Base-by-base conservation (phyloP, 2,329 filamentous ascomycete genomes). In the Stachybotrys echinatus region DNA sequence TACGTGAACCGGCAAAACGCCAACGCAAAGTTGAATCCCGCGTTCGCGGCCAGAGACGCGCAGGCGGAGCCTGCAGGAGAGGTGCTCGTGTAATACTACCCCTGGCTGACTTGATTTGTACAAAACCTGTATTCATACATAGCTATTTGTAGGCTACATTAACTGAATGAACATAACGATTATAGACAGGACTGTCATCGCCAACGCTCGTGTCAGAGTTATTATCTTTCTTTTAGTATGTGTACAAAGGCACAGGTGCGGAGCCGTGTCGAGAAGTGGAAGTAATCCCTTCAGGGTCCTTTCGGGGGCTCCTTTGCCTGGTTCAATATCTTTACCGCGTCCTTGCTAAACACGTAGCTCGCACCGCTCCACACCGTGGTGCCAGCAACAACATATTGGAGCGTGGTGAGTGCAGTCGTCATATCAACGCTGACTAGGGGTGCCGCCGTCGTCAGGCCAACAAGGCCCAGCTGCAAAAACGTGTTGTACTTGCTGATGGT, bases 341-440 rank as follows among this genome's bases (percentile, higher is more conserved):
- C 87, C 66, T 94, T 96, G 57, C 84, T 89, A 65, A 87, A 95
- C 6, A 95, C 77, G 65, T 99, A 99, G 67, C 92, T 96, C 14
- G 92, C 76, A 7, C 94, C 94, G 54, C 91, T 96, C 89, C 92
- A 97, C 6, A 95, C 70, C 0, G 94, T 99, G 4, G 94, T 99
- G 0, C 78, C 81, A 1, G 91, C 92, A 3, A 99, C 92, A 14
- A 95, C 69, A 59, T 89, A 87, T 85, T 84, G 88, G 75, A 81
- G 76, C 44, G 72, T 78, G 4, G 74, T 77, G 68, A 87, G 79
- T 44, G 80, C 65, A 40, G 72, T 61, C 49, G 75, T 65, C 60
- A 84, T 55, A 67, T 85, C 75, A 48, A 74, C 67, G n/a, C 81
- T 73, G 21, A 95, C 59, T 12, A 96, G 77, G 1, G 92, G 92